Base-by-base conservation (phyloP, 805 yeast genomes). In the Torulaspora microellipsoides region DNA sequence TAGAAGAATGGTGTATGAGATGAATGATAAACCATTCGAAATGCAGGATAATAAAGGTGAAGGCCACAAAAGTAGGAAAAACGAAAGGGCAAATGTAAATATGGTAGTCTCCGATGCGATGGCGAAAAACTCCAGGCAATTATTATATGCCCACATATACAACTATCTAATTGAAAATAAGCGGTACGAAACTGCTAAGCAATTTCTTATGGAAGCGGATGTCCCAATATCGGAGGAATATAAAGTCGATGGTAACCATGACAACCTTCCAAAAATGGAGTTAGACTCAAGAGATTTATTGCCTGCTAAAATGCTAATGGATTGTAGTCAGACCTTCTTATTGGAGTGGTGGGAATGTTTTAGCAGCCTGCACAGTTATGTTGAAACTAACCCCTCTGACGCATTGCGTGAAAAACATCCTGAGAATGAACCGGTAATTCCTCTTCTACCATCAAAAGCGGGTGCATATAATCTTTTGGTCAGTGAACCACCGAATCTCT, bases 301-400 rank as follows among this genome's bases (percentile, higher is more conserved):
- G 3, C 61, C 62, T 14, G 64, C 66, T 2, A 64, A 70, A 44
- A 70, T 69, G 71, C 55, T 71, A 30, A 68, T 69, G 64, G 62
- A 68, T 27, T 63, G 71, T 1, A 66, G 69, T 3, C 77, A 74
- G 15, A 68, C 78, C 0, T 75, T 76, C 47, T 56, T 78, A 11
- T 56, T 73, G 37, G 81, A 78, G 49, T 78, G 83, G 83, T 78
- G 81, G 80, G 68, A 71, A 39, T 60, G 72, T 8, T 52, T 78
- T 11, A 72, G 78, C 75, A 65, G 74, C 12, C 45, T 73, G n/a
- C 77, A 75, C 49, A 65, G 72, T 8, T 71, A 67, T 40, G 69
- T 76, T 4, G 67, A 69, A 41, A 57, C 57, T 4, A 57, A 65
- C 1, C 64, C 67, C 8, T 37, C 53, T 13, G 56, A 55, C 42